phyloP scores from a whole-genome alignment of 345 rosid species.

The Passiflora organensis region DNA sequence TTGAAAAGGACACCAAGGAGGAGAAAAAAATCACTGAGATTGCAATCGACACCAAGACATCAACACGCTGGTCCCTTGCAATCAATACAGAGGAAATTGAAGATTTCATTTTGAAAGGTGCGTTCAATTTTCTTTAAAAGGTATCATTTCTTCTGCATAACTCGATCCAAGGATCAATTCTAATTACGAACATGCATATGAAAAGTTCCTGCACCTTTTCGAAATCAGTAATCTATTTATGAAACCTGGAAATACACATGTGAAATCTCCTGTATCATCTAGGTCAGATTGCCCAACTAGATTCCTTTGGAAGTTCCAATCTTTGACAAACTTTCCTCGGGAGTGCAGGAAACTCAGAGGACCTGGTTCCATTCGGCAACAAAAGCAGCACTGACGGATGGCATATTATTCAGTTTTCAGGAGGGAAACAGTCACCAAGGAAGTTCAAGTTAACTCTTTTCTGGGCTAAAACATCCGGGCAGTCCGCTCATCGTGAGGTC shows the following conservation, averaged over 20 bases:
- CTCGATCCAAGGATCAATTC: too few relatives aligned
- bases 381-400: conserved; percentile 63
- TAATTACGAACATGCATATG: too few relatives aligned
- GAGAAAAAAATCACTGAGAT: conserved; percentile 42
- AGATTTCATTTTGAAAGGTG: conserved; percentile 69
- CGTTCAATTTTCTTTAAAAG: background rate
- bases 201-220: too few relatives aligned
- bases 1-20: conserved; percentile 33
- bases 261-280: too few relatives aligned
- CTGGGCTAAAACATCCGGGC: conserved; percentile 31
- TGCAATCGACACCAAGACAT: conserved; percentile 56
- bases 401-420: conserved; percentile 78
- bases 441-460: conserved; percentile 53
- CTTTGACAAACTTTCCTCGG: too few relatives aligned
- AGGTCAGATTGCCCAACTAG: too few relatives aligned
- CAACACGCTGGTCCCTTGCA: conserved; percentile 82
- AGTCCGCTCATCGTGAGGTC: conserved; percentile 4
- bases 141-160: too few relatives aligned
- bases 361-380: conserved; percentile 45
- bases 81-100: conserved; percentile 64
- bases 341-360: conserved; percentile 42
- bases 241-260: too few relatives aligned
- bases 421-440: conserved; percentile 62
- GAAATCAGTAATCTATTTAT: too few relatives aligned
- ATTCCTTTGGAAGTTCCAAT: too few relatives aligned